Base-by-base conservation (phyloP, 1,284 basidiomycete species). In the Ustilago xerochloae region DNA sequence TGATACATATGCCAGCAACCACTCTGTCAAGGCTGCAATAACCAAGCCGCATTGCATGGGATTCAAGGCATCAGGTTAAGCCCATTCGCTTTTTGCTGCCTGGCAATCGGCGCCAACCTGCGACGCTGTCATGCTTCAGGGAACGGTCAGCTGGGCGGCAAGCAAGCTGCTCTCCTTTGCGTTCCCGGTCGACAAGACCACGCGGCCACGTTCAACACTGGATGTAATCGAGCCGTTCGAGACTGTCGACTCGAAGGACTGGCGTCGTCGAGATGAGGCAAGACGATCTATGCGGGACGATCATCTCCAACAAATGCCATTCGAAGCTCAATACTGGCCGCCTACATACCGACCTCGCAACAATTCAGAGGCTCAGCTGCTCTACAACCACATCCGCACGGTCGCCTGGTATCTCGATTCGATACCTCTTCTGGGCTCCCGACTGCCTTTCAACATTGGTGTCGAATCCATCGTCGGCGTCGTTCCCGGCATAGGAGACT, bases 361-460 rank as follows among this genome's bases (percentile, higher is more conserved):
- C 55, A 51, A 58, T 39, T 29, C 12, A 26, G 75, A 84, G 41
- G 83, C 83, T n/a, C 83, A 84, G 61, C 71, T 67, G 41, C 65
- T 84, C 29, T 84, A 84, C 62, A 83, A 84, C 39, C 81, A 82
- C 36, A 75, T 79, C 36, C 71, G 77, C 20, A 79, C 76, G 4
- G 57, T 77, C 5, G 72, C 78, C 15, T 81, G 69, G 68, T 83
- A 76, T 39, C 61, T 78, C 35, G 78, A 79, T 45, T 54, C 70
- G 3, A 51, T 79, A 10, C 78, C 74, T 12, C 51, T 69, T 22
- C 68, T 79, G 4, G 62, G 61, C 32, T 54, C 53, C n/a, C 54
- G 53, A 6, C 36, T 62, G 4, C 74, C 77, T 24, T 80, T 80
- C 57, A 75, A 76, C 59, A 47, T 80, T 16, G 78, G 78, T 28